These are phyloP conservation scores for Diaporthe destruens DNA, from an alignment of 2,329 filamentous ascomycete genomes.

Conservation along the genomic window DNA sequence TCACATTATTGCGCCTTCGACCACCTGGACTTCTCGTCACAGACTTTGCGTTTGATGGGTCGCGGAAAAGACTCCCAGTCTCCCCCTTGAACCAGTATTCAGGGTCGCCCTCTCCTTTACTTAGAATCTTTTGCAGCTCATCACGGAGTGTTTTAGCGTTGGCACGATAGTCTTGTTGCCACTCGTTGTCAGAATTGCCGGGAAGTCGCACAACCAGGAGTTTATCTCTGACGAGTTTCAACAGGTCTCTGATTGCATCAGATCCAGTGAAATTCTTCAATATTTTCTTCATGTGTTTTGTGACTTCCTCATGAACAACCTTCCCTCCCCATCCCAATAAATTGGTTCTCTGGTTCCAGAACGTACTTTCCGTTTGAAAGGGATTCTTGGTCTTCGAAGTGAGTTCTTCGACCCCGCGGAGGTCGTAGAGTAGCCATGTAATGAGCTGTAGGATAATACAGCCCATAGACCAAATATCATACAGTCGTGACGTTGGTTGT, in stretches of 20 bases:
- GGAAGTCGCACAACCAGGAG: background rate
- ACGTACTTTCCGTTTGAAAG: background rate
- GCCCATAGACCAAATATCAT: conserved; percentile 50
- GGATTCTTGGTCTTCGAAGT: background rate
- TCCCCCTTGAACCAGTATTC: background rate
- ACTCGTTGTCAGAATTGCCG: background rate
- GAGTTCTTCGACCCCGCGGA: background rate
- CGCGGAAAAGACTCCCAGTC: background rate
- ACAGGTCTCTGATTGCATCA: background rate
- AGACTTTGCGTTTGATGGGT: background rate
- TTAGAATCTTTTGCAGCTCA: background rate
- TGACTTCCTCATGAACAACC: background rate
- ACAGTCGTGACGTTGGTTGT: conserved; percentile 43
- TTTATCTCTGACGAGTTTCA: background rate
- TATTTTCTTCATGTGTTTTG: background rate
- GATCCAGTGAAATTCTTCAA: background rate
- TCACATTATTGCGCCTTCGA: background rate
- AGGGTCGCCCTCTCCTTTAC: background rate
- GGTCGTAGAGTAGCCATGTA: conserved; percentile 46
- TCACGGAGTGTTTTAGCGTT: background rate
- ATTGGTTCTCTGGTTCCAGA: background rate
- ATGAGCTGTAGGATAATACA: conserved; percentile 49
- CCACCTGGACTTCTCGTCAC: background rate
- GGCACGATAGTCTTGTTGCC: background rate
- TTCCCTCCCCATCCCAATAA: background rate